Percentiles rank a stretch among this genome's conserved stretches.
These are phyloP conservation scores for Glaciozyma antarctica DNA, from an alignment of 768 basidiomycete genomes.

Conservation along the genomic window DNA sequence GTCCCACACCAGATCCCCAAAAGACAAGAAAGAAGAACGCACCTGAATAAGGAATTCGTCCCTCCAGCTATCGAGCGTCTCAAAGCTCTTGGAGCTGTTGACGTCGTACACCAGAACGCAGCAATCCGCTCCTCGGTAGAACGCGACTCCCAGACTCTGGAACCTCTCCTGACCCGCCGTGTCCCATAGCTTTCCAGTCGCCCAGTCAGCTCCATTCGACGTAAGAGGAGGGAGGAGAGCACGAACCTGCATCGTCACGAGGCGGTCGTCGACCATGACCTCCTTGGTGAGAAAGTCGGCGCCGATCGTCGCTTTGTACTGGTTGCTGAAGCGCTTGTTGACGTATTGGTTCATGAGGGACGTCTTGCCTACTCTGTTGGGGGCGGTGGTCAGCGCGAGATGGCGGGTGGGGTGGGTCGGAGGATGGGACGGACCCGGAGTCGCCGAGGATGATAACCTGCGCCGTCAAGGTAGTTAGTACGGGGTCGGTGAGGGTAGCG, in stretches of 20 bases:
- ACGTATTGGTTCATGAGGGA: constrained; percentile 99
- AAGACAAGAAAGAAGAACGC: constrained; percentile 13
- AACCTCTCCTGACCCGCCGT: constrained; percentile 99
- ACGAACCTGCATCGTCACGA: constrained; percentile 89
- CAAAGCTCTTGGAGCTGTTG: constrained; percentile 96
- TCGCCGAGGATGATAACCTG: constrained; percentile 99
- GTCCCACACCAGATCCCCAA: background rate
- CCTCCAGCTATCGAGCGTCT: constrained; percentile 96
- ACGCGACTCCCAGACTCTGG: constrained; percentile 96
- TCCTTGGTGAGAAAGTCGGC: constrained; percentile 97
- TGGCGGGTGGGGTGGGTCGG: background rate
- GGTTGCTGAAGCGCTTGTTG: constrained; percentile 98
- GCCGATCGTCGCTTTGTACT: constrained; percentile 98
- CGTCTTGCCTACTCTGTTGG: constrained; percentile 84
- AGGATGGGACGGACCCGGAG: constrained; percentile 37
- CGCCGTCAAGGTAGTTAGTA: constrained; percentile 15
- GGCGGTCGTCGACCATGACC: constrained; percentile 93
- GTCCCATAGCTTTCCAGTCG: constrained; percentile 74
- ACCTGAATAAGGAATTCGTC: constrained; percentile 89
- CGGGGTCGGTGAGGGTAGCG: background rate
- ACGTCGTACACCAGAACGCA: constrained; percentile 99
- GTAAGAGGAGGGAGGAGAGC: background rate
- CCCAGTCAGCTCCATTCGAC: background rate
- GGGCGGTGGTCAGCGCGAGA: background rate
- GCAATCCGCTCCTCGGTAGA: constrained; percentile 98